phyloP scores from a whole-genome alignment of 2,329 filamentous ascomycete genomes.

The Aspergillus fumigatiaffinis region DNA sequence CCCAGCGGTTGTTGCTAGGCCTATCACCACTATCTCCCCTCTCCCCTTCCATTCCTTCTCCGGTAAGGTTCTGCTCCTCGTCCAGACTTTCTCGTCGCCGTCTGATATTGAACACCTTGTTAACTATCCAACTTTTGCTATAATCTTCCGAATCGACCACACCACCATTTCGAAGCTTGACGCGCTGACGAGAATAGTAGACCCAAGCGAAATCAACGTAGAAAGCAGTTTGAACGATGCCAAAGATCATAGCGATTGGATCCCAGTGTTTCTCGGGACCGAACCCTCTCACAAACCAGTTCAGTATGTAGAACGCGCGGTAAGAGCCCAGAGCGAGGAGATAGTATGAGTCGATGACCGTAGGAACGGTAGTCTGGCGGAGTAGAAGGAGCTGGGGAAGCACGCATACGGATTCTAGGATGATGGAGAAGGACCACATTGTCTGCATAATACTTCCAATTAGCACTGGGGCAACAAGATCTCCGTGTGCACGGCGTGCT shows the following conservation, averaged over 20 bases:
- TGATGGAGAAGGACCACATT: slow-evolving; percentile 82
- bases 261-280: slow-evolving; percentile 58
- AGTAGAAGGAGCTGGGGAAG: slow-evolving; percentile 88
- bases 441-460: slow-evolving; percentile 48
- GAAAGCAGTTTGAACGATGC: slow-evolving; percentile 80
- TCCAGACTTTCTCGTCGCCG: slow-evolving; percentile 27
- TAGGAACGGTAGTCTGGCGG: slow-evolving; percentile 90
- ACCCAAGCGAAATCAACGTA: slow-evolving; percentile 97
- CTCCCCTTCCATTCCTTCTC: slow-evolving; percentile 26
- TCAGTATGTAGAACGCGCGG: slow-evolving; percentile 82
- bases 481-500: not conserved
- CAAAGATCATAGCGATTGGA: slow-evolving; percentile 75
- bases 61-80: slow-evolving; percentile 35
- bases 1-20: slow-evolving; percentile 49
- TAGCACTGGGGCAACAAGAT: not conserved
- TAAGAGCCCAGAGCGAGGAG: slow-evolving; percentile 83
- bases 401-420: slow-evolving; percentile 86
- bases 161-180: slow-evolving; percentile 85
- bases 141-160: slow-evolving; percentile 89
- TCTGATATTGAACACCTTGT: slow-evolving; percentile 64
- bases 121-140: slow-evolving; percentile 77
- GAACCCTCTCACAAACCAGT: slow-evolving; percentile 76
- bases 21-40: slow-evolving; percentile 18
- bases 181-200: slow-evolving; percentile 87
- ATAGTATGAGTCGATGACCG: slow-evolving; percentile 96